These are phyloP conservation scores for Colletotrichum sidae DNA, from an alignment of 2,329 filamentous ascomycete genomes.

Conservation along the genomic window DNA sequence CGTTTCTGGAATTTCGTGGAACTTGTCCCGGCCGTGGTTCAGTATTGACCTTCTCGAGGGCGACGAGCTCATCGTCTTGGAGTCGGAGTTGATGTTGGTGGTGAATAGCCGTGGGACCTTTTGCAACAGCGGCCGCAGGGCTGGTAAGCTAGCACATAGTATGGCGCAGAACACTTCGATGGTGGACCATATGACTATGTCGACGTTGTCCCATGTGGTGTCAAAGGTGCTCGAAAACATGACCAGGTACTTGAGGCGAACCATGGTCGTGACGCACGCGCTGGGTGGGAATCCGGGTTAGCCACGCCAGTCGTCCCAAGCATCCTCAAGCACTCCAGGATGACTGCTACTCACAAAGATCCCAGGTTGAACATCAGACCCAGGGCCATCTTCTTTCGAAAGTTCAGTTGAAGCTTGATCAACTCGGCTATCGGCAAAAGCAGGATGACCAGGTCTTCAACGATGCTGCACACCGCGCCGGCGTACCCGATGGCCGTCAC, in stretches of 20 bases:
- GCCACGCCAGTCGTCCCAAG: too few relatives aligned
- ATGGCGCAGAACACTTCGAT: slow-evolving; percentile 51
- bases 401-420: slow-evolving; percentile 70
- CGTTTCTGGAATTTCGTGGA: slow-evolving; percentile 11
- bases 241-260: slow-evolving; percentile 38
- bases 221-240: slow-evolving; percentile 31
- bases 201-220: slow-evolving; percentile 46
- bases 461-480: slow-evolving; percentile 75
- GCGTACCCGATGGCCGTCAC: slow-evolving; percentile 74
- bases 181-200: slow-evolving; percentile 47
- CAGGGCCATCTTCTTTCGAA: slow-evolving; percentile 74
- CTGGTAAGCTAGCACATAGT: slow-evolving; percentile 55
- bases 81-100: slow-evolving; percentile 30
- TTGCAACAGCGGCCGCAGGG: slow-evolving; percentile 53
- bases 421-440: slow-evolving; percentile 74
- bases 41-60: slow-evolving; percentile 26
- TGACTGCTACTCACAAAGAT: slow-evolving; percentile 64
- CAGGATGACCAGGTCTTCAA: slow-evolving; percentile 75
- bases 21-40: slow-evolving; percentile 19
- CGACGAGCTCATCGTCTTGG: background rate
- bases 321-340: background rate
- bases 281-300: slow-evolving; percentile 1
- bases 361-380: slow-evolving; percentile 75
- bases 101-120: slow-evolving; percentile 21
- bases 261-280: slow-evolving; percentile 39